Conservation (phyloP, 768 basidiomycete species). For the Lanmaoa pseudosensibilis region DNA sequence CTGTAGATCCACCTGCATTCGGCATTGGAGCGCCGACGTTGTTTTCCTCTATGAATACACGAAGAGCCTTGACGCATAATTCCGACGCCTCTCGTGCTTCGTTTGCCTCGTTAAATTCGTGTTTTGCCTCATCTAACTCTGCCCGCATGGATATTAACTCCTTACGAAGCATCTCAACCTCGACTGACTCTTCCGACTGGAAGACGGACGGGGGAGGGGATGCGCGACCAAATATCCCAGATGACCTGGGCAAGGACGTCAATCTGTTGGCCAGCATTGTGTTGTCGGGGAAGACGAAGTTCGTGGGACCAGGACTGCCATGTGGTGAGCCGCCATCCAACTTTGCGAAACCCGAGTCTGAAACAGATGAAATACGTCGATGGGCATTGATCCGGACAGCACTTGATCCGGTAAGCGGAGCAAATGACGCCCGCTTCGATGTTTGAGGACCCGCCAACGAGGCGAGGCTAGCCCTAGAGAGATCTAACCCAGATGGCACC, state of each 20-base stretch:
- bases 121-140: constrained; percentile 61
- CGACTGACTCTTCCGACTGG: constrained; percentile 34
- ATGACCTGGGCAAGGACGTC: constrained; percentile 36
- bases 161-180: constrained; percentile 57
- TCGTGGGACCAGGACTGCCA: constrained; percentile 36
- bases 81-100: constrained; percentile 90
- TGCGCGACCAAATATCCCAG: constrained; percentile 53
- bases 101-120: constrained; percentile 71
- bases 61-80: constrained; percentile 74
- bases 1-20: constrained; percentile 14
- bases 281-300: constrained; percentile 37
- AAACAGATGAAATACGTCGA: constrained; percentile 72
- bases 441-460: constrained; percentile 47
- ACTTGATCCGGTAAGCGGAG: constrained; percentile 61
- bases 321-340: constrained; percentile 34
- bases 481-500: constrained; percentile 50
- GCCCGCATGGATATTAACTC: constrained; percentile 57
- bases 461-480: constrained; percentile 48
- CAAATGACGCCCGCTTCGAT: constrained; percentile 73
- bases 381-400: constrained; percentile 50
- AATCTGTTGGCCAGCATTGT: constrained; percentile 18
- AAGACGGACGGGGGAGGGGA: constrained; percentile 44
- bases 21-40: constrained; percentile 48
- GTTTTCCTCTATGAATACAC: constrained; percentile 79
- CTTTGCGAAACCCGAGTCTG: constrained; percentile 51